These are phyloP conservation scores for Zygoascus meyerae DNA, from an alignment of 1,139 yeast species.

Conservation along the genomic window DNA sequence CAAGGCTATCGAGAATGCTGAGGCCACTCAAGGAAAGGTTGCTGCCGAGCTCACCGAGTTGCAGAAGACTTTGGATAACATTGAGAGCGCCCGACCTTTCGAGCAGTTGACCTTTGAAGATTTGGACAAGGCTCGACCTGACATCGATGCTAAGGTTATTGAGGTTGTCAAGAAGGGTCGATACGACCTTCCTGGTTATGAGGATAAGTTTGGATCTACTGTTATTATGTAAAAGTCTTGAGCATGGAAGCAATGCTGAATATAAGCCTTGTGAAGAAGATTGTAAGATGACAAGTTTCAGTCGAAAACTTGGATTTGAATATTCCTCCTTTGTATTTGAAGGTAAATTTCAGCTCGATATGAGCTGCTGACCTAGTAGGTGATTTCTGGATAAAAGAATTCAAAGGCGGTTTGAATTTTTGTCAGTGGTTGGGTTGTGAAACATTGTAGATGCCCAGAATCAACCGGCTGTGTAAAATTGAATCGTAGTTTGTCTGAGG, in stretches of 20 bases:
- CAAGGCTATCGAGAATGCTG: slow-evolving; percentile 94
- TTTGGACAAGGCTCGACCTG: slow-evolving; percentile 92
- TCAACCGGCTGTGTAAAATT: too few species aligned
- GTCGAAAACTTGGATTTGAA: too few species aligned
- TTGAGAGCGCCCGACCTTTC: slow-evolving; percentile 95
- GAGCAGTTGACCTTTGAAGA: slow-evolving; percentile 96
- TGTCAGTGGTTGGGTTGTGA: too few species aligned
- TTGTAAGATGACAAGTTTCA: neutral
- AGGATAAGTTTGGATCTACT: slow-evolving; percentile 94
- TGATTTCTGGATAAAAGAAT: too few species aligned
- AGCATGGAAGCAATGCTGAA: neutral
- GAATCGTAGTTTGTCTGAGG: too few species aligned
- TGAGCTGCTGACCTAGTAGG: too few species aligned
- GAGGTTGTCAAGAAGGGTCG: slow-evolving; percentile 96
- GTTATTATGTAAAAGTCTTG: slow-evolving; percentile 66
- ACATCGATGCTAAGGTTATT: slow-evolving; percentile 90
- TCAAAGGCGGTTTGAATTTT: too few species aligned
- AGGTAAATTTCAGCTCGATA: too few species aligned
- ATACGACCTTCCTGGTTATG: slow-evolving; percentile 98
- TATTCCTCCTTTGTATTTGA: neutral
- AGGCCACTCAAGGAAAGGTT: slow-evolving; percentile 86
- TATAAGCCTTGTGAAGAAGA: neutral
- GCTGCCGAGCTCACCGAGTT: slow-evolving; percentile 79
- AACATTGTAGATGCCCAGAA: too few species aligned
- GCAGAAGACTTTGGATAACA: slow-evolving; percentile 83